Conservation (phyloP, 257 asterid genomes). For the Primulina tabacum region DNA sequence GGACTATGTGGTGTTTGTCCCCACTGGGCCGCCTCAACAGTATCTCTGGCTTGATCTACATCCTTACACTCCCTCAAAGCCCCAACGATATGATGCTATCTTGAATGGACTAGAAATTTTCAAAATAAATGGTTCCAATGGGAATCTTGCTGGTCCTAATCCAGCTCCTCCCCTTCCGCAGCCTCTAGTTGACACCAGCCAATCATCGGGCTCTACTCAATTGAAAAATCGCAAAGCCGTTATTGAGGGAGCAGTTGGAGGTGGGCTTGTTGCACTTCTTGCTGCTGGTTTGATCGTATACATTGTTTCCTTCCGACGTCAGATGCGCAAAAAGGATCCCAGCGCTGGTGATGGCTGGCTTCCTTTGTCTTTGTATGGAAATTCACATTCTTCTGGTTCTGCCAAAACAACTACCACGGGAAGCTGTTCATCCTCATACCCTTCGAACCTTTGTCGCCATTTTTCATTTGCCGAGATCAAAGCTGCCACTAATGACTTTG, state of each 20-base stretch:
- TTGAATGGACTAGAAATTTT: constrained; percentile 27
- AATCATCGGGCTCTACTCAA: background rate
- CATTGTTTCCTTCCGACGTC: constrained; percentile 9
- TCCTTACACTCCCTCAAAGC: constrained; percentile 17
- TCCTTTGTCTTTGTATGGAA: constrained; percentile 27
- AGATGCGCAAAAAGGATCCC: constrained; percentile 23
- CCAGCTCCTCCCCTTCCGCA: constrained; percentile 18
- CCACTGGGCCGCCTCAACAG: constrained; percentile 26
- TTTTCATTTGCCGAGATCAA: constrained; percentile 34
- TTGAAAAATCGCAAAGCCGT: constrained; percentile 3
- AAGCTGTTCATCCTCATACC: constrained; percentile 25
- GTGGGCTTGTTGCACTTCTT: constrained; percentile 20
- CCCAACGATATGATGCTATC: constrained; percentile 24
- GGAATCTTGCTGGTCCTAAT: constrained; percentile 30
- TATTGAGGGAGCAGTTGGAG: constrained; percentile 29
- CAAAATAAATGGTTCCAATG: constrained; percentile 19
- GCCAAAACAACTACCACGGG: constrained; percentile 31
- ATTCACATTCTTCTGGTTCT: constrained; percentile 32
- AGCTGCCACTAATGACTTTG: constrained; percentile 35
- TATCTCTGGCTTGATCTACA: constrained; percentile 30
- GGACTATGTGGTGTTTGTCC: constrained; percentile 29
- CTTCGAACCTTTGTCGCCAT: constrained; percentile 36
- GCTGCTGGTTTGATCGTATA: constrained; percentile 19
- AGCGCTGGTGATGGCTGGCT: constrained; percentile 31
- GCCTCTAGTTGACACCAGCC: constrained; percentile 2